Evolutionary conservation across 2,329 filamentous ascomycete genomes (phyloP), one percentile per base, ranked within the genome.

Genomic region (Exophiala sp.): DNA sequence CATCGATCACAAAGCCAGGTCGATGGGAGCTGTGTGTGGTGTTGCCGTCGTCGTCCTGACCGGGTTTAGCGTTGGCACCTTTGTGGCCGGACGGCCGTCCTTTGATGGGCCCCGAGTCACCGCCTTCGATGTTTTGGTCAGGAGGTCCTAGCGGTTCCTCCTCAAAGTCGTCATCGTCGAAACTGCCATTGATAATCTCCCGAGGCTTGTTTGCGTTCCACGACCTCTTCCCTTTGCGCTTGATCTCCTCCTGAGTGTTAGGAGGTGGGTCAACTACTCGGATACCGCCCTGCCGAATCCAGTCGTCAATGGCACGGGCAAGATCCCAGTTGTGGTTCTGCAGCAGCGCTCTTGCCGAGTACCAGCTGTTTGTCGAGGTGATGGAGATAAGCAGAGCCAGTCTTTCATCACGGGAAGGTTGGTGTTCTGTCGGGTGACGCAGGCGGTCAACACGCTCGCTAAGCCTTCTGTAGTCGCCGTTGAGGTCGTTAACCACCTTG

Each of bases 291-390:
- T 29, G 21, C 18, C 21, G 12, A 32, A 54, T 45, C 92, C 94
- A 61, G 96, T 72, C 65, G 96, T 83, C 56, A 96, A 78, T 69
- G 96, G 92, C 41, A 91, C 71, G 66, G 89, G 87, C 44, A n/a
- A 55, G 18, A 41, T 58, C 47, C 47, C 52, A 58, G 12, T 41
- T 6, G 21, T 38, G 47, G 20, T 14, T n/a, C 21, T 48, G 20
- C 0, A 58, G 43, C n/a, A 55, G 38, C 18, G 16, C 2, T 11
- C 32, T 32, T 2, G 52, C 47, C 5, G 47, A 44, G 16, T 43
- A 44, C 38, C 20, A 34, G 21, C 47, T 58, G 52, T 52, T 51
- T 11, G 47, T 48, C 10, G 51, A 45, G 3, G 55, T 55, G 39
- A 58, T 55, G 18, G 42, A 16, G n/a, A 58, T 32, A 24, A 58